Conservation (phyloP, 257 asterid genomes). For the Salvia splendens region DNA sequence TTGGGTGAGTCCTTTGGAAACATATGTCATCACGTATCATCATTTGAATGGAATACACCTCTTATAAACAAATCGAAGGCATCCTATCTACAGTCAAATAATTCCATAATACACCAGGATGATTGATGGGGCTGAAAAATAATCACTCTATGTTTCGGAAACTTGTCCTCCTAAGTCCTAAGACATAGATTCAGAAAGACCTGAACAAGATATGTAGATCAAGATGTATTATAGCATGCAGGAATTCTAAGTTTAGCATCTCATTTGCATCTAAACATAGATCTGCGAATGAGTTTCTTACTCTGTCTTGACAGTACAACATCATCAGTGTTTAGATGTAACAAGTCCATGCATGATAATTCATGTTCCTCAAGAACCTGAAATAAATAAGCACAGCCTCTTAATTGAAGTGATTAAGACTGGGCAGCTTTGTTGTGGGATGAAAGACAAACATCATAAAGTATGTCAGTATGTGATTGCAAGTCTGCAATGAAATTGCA, state of each 20-base stretch:
- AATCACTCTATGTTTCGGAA: constrained; percentile 7
- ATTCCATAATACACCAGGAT: constrained; percentile 12
- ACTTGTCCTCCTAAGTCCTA: constrained; percentile 1
- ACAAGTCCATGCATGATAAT: constrained; percentile 74
- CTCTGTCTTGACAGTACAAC: constrained; percentile 83
- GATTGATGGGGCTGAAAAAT: constrained; percentile 5
- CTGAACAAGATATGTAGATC: constrained; percentile 3
- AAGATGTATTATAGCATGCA: neutral
- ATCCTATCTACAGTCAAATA: neutral
- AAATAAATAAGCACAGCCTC: constrained; percentile 32
- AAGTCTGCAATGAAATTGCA: constrained; percentile 19
- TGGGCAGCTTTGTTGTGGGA: constrained; percentile 18
- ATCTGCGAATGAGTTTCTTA: constrained; percentile 44
- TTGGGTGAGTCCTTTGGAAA: neutral
- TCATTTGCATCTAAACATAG: constrained; percentile 12
- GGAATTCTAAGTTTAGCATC: neutral
- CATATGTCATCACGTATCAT: neutral
- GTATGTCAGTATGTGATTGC: constrained; percentile 13
- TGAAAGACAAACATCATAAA: constrained; percentile 21
- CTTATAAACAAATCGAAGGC: neutral
- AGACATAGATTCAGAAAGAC: constrained; percentile 9
- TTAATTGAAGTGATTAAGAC: neutral
- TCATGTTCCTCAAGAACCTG: constrained; percentile 93
- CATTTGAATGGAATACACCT: neutral
- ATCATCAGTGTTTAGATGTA: constrained; percentile 74